Evolutionary conservation across 1,139 yeast genomes (phyloP).

Genomic region (Geotrichum fermentans): DNA sequence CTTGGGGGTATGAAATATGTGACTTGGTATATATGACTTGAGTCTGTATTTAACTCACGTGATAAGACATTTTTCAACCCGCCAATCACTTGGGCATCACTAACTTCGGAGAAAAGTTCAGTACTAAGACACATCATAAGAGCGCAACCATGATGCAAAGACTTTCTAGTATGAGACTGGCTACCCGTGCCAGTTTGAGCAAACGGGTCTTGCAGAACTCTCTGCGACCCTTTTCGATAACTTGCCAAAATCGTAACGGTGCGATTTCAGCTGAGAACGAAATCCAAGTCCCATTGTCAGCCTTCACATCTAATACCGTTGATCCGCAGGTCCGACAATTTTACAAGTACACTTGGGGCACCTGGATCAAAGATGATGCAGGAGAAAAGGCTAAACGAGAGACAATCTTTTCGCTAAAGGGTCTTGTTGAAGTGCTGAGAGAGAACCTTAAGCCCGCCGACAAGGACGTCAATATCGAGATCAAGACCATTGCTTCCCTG

Average conservation of each 20-base stretch:
- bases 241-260: constrained; percentile 7
- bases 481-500: constrained; percentile 72
- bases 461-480: constrained; percentile 38
- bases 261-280: constrained; percentile 12
- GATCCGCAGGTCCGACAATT: constrained; percentile 72
- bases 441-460: constrained; percentile 30
- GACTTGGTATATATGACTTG: not conserved
- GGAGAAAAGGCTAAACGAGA: constrained; percentile 67
- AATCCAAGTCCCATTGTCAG: constrained; percentile 20
- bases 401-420: constrained; percentile 80
- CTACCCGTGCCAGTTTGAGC: not conserved
- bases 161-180: constrained; percentile 6
- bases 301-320: constrained; percentile 43
- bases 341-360: constrained; percentile 90
- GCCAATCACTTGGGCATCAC: not conserved
- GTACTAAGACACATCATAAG: too few species aligned
- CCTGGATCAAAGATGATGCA: constrained; percentile 81
- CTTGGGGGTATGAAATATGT: not conserved
- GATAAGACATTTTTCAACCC: not conserved
- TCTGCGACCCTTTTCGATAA: constrained; percentile 8
- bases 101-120: too few species aligned
- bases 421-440: constrained; percentile 45
- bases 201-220: not conserved
- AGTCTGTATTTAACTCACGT: not conserved
- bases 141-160: constrained; percentile 18